Base-by-base conservation (phyloP, 257 asterid species). In the Buddleja alternifolia region DNA sequence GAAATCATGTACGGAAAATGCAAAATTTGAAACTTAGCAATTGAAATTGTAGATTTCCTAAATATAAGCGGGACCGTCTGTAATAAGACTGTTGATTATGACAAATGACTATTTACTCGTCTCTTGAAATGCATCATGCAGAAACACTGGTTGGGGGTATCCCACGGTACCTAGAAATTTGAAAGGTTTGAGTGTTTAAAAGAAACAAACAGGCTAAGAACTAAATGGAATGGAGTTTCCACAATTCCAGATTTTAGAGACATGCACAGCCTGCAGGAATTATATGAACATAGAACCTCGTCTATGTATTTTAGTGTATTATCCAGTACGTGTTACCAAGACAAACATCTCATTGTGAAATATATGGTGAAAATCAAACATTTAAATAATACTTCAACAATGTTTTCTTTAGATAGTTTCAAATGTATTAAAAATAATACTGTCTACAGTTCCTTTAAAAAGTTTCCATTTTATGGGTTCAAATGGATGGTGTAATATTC, bases 1-100 rank as follows among this genome's bases (percentile, higher is more conserved):
- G 70, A 14, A 29, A 53, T 34, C 36, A 69, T 56, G 44, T 16
- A 47, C 65, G 67, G 16, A 20, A 67, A 36, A 32, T 10, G 40
- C 76, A 69, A 25, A 57, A 45, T 48, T n/a, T 40, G 40, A 37
- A 55, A 65, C 53, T 25, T 57, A 34, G 55, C 62, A 45, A 63
- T 45, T 32, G 24, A 37, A 64, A 20, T 63, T 34, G 58, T 60
- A 19, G 29, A 16, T 60, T 46, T 75, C 66, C 59, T 23, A 20
- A 50, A 24, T 25, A 71, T 57, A 39, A 51, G 63, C n/a, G 14
- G 34, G 45, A 44, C 44, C n/a, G 51, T 62, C 47, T 60, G 41
- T 39, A 60, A 46, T 59, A 51, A n/a, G 36, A 65, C 56, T 20
- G 44, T 21, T 37, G 48, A 74, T 67, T 59, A 42, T 51, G 47